Conservation (phyloP, 2,329 filamentous ascomycete genomes). For the Monascus ruber region DNA sequence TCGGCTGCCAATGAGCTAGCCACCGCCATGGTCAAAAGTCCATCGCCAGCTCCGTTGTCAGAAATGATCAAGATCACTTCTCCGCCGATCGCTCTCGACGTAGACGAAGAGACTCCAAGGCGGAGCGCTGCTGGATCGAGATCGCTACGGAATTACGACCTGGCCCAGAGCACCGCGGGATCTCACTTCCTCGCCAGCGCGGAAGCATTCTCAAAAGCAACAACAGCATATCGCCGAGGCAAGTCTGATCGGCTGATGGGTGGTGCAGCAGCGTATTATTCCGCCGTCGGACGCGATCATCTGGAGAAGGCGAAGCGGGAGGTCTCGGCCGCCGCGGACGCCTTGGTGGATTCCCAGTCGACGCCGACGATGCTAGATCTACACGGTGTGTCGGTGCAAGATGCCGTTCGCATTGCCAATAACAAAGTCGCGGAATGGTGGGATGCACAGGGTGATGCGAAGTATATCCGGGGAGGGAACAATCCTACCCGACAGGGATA, state of each 20-base stretch:
- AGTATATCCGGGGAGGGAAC: constrained; percentile 36
- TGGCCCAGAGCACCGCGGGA: constrained; percentile 28
- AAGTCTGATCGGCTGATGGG: constrained; percentile 63
- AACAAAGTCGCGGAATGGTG: constrained; percentile 64
- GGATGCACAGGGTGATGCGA: constrained; percentile 56
- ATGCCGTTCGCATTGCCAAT: constrained; percentile 68
- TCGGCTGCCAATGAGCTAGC: constrained; percentile 50
- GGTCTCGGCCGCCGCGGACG: constrained; percentile 57
- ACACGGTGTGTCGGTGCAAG: constrained; percentile 70
- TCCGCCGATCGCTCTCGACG: constrained; percentile 12
- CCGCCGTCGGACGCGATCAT: constrained; percentile 56
- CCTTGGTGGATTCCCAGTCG: constrained; percentile 58
- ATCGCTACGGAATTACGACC: constrained; percentile 9
- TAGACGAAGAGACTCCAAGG: constrained; percentile 10
- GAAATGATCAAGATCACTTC: constrained; percentile 36
- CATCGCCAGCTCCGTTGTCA: constrained; percentile 15
- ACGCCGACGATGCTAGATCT: constrained; percentile 55
- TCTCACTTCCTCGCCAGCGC: constrained; percentile 37
- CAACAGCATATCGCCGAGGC: constrained; percentile 46
- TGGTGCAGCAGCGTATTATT: constrained; percentile 66
- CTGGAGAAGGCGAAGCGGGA: constrained; percentile 46
- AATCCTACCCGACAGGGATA: constrained; percentile 45
- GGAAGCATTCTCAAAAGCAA: constrained; percentile 47
- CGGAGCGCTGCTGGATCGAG: constrained; percentile 3
- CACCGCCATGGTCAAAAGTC: constrained; percentile 37